These are phyloP conservation scores for Gomphus bonarii DNA, from an alignment of 1,284 basidiomycete genomes.

Conservation along the genomic window DNA sequence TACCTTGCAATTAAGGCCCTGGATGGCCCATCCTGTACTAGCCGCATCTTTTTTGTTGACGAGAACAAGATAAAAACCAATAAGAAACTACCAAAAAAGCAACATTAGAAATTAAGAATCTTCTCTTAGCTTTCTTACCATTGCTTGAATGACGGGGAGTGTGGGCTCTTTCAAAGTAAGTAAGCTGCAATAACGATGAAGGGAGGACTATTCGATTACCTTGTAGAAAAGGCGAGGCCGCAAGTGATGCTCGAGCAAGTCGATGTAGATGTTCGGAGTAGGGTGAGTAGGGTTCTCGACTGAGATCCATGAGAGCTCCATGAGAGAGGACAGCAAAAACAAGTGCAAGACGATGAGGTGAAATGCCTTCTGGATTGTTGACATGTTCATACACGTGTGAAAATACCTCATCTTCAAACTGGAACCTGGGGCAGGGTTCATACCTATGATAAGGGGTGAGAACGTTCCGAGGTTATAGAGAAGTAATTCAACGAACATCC, in stretches of 20 bases:
- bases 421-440: conserved; percentile 17
- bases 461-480: not conserved
- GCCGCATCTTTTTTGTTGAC: conserved; percentile 5
- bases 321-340: conserved; percentile 7
- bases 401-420: conserved; percentile 21
- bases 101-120: not conserved
- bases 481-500: conserved; percentile 1
- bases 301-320: conserved; percentile 5
- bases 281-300: conserved; percentile 4
- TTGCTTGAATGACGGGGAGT: conserved; percentile 9
- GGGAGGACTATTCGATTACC: not conserved
- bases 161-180: conserved; percentile 3
- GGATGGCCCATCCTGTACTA: conserved; percentile 7
- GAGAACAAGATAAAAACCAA: conserved; percentile 8
- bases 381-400: conserved; percentile 4
- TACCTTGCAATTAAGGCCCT: conserved; percentile 10
- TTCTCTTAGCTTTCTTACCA: too few species aligned
- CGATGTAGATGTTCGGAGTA: conserved; percentile 10
- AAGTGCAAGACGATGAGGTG: conserved; percentile 7
- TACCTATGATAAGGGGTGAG: not conserved
- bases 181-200: not conserved
- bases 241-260: conserved; percentile 7
- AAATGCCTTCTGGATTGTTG: conserved; percentile 4
- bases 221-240: conserved; percentile 7
- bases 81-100: not conserved